Percentiles rank a stretch among this genome's conserved stretches.
Evolutionary conservation across 495 filamentous ascomycete species (phyloP).

Genomic region (Cryomyces minteri): DNA sequence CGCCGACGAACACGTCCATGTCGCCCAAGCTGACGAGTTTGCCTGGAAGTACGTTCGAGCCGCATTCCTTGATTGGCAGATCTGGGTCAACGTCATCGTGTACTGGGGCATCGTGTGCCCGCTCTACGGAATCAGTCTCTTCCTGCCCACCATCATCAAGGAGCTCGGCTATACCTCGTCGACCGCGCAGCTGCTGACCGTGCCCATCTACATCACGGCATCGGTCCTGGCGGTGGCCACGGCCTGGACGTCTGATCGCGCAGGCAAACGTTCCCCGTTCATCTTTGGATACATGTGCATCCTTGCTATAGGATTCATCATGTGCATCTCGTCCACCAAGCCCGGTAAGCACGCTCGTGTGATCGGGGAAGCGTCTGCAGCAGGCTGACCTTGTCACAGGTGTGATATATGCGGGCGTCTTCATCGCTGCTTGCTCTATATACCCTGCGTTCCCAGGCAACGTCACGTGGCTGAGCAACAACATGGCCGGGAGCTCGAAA

Average conservation of each 20-base stretch:
- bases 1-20: conserved; percentile 4
- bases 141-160: conserved; percentile 38
- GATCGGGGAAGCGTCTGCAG: no score
- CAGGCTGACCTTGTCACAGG: conserved; percentile 32
- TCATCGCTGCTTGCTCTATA: conserved; percentile 47
- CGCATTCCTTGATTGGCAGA: conserved; percentile 56
- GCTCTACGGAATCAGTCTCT: conserved; percentile 54
- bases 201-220: conserved; percentile 46
- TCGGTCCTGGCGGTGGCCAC: conserved; percentile 37
- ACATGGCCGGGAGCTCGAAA: conserved; percentile 54
- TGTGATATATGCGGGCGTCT: conserved; percentile 56
- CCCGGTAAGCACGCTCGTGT: no score
- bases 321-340: conserved; percentile 28
- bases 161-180: conserved; percentile 33
- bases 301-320: conserved; percentile 47
- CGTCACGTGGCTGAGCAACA: conserved; percentile 54
- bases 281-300: conserved; percentile 41
- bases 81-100: conserved; percentile 46
- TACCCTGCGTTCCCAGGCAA: conserved; percentile 45
- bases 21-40: conserved; percentile 40
- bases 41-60: conserved; percentile 39
- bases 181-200: conserved; percentile 49
- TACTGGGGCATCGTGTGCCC: conserved; percentile 48
- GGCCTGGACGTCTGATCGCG: conserved; percentile 40
- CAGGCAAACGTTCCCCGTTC: conserved; percentile 41